phyloP scores from a whole-genome alignment of 352 stramenopile genomes.

The Phytopythium montanum region DNA sequence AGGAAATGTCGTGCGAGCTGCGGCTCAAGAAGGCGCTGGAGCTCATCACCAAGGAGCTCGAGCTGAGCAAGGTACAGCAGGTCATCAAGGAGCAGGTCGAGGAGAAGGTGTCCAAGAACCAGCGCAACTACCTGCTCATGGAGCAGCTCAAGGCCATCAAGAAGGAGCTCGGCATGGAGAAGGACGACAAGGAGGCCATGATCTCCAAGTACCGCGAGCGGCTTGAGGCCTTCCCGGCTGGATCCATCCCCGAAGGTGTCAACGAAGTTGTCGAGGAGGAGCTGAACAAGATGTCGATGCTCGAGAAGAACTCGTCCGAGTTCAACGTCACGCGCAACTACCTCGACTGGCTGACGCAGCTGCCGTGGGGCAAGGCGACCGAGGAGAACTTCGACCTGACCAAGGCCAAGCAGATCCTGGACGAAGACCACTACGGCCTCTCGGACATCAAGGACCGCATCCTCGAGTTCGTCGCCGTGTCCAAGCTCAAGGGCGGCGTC shows the following conservation, averaged over 20 bases:
- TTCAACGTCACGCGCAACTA: conserved; percentile 99
- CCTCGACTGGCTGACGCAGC: conserved; percentile 96
- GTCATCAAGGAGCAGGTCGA: conserved; percentile 95
- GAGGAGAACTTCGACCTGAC: conserved; percentile 97
- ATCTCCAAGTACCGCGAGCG: conserved; percentile 95
- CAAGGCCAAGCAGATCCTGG: conserved; percentile 90
- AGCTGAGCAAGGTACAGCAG: conserved; percentile 96
- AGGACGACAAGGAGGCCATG: conserved; percentile 98
- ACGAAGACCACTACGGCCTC: conserved; percentile 98
- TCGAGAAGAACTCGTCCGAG: conserved; percentile 98
- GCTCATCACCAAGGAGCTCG: conserved; percentile 96
- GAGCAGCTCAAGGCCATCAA: conserved; percentile 99
- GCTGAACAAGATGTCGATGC: conserved; percentile 95
- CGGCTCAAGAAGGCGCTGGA: conserved; percentile 95
- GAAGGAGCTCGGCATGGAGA: conserved; percentile 99
- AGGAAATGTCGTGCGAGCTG: conserved; percentile 94
- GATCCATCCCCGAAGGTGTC: conserved; percentile 70
- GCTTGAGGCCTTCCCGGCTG: conserved; percentile 51
- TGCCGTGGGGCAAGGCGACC: conserved; percentile 96
- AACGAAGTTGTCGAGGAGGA: conserved; percentile 97
- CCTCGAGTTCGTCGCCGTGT: conserved; percentile 98
- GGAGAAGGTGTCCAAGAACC: conserved; percentile 94
- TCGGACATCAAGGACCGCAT: conserved; percentile 99
- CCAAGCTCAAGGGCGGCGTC: conserved; percentile 94
- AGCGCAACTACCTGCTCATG: conserved; percentile 97